Conservation (phyloP, 1,284 basidiomycete genomes). For the Melampsora larici-populina region DNA sequence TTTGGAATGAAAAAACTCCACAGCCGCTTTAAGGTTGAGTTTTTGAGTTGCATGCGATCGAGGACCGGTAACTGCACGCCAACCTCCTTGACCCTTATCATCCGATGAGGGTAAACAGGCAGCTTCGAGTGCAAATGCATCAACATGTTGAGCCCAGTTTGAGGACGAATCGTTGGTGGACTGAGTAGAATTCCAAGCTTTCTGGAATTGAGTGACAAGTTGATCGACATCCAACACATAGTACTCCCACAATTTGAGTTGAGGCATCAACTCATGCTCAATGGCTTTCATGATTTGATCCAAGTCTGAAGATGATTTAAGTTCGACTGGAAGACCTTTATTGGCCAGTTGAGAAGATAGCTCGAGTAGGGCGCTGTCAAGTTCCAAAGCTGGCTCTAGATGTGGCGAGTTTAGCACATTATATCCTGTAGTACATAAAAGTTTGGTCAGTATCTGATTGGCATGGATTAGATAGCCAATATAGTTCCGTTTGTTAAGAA, state of each 20-base stretch:
- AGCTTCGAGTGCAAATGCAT: conserved; percentile 24
- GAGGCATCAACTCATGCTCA: conserved; percentile 61
- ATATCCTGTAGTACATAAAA: conserved; percentile 63
- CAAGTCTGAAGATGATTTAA: conserved; percentile 68
- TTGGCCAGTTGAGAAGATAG: conserved; percentile 68
- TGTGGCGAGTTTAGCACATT: conserved; percentile 85
- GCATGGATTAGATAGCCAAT: background rate
- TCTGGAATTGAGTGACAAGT: conserved; percentile 52
- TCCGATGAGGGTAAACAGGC: conserved; percentile 6
- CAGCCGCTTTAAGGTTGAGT: conserved; percentile 64
- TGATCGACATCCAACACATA: conserved; percentile 73
- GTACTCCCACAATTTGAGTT: conserved; percentile 79
- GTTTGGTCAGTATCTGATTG: background rate
- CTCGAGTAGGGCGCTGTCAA: conserved; percentile 76
- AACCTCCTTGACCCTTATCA: background rate
- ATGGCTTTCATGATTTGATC: conserved; percentile 66
- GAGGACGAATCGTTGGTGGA: background rate
- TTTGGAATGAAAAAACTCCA: conserved; percentile 63
- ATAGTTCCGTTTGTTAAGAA: background rate
- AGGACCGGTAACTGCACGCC: conserved; percentile 50
- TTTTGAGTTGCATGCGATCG: conserved; percentile 63
- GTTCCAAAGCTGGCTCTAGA: conserved; percentile 76
- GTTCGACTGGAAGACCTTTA: conserved; percentile 66
- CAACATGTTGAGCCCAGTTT: conserved; percentile 3
- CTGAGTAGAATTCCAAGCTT: conserved; percentile 49